Conservation (phyloP, 2,329 filamentous ascomycete species). For the Neofusicoccum sp. region DNA sequence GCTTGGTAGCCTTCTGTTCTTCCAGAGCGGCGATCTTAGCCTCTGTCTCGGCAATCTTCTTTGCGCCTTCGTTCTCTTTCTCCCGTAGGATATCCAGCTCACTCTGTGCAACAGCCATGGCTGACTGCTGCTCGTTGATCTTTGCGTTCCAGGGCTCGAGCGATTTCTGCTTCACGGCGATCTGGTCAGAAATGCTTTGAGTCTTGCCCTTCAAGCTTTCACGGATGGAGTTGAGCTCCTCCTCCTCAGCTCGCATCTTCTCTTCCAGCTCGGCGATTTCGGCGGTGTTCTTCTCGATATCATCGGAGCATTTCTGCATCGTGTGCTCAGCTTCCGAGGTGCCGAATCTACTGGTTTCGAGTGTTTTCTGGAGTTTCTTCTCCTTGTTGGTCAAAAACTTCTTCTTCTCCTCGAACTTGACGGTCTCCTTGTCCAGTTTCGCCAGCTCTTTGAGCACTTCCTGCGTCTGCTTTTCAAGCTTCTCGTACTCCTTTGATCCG, state of each 20-base stretch:
- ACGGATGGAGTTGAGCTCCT: conserved; percentile 77
- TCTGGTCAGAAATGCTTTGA: conserved; percentile 88
- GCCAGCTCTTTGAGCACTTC: conserved; percentile 79
- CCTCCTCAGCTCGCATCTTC: conserved; percentile 74
- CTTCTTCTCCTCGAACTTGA: conserved; percentile 97
- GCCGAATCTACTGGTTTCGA: conserved; percentile 72
- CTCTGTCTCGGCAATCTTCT: conserved; percentile 79
- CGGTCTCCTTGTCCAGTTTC: conserved; percentile 91
- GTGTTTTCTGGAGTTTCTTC: conserved; percentile 90
- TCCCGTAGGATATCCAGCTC: conserved; percentile 90
- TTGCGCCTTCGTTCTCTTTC: conserved; percentile 81
- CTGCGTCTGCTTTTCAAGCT: conserved; percentile 78
- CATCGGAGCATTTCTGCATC: conserved; percentile 72
- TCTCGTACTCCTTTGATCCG: conserved; percentile 79
- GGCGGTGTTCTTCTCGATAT: conserved; percentile 72
- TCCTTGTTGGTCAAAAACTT: conserved; percentile 90
- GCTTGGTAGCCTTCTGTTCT: conserved; percentile 68
- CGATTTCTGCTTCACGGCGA: conserved; percentile 86
- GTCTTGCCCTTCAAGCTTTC: conserved; percentile 93
- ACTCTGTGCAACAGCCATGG: conserved; percentile 90
- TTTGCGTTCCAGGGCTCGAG: conserved; percentile 96
- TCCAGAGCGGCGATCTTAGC: conserved; percentile 73
- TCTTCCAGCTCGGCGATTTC: conserved; percentile 76
- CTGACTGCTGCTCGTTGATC: conserved; percentile 92
- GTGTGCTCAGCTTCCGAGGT: conserved; percentile 72